phyloP scores from a whole-genome alignment of 768 basidiomycete species.

The Kwoniella dejecticola region DNA sequence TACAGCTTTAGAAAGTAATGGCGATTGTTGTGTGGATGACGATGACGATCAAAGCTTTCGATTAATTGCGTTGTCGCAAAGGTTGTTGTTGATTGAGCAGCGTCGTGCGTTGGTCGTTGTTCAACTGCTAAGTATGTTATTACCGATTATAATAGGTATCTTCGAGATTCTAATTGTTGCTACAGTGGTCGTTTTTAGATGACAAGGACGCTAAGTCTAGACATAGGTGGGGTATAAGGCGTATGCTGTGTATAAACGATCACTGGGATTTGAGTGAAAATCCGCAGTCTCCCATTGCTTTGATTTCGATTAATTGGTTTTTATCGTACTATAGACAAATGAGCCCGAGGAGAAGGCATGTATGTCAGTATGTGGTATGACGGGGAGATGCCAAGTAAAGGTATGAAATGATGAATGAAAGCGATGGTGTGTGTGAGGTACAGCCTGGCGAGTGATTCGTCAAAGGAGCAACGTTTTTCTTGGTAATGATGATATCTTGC shows the following conservation, averaged over 20 bases:
- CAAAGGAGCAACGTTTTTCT: neutral
- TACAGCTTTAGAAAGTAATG: neutral
- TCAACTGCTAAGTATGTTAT: neutral
- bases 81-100: too few species aligned
- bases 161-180: neutral
- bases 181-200: neutral
- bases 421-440: neutral
- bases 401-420: neutral
- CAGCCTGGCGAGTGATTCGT: neutral
- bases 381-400: slow-evolving; percentile 1
- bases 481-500: neutral
- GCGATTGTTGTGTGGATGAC: too few species aligned
- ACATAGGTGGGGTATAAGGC: neutral
- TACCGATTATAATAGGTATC: neutral
- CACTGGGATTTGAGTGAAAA: neutral
- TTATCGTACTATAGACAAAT: neutral
- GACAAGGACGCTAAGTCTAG: neutral
- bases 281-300: neutral
- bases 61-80: neutral
- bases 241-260: slow-evolving; percentile 2
- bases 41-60: neutral
- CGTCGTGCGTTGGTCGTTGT: neutral
- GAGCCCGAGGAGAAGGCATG: too few species aligned
- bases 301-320: neutral
- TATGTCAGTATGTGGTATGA: neutral